Base-by-base conservation (phyloP, 1,139 yeast genomes). In the Suhomyces bribrorum region DNA sequence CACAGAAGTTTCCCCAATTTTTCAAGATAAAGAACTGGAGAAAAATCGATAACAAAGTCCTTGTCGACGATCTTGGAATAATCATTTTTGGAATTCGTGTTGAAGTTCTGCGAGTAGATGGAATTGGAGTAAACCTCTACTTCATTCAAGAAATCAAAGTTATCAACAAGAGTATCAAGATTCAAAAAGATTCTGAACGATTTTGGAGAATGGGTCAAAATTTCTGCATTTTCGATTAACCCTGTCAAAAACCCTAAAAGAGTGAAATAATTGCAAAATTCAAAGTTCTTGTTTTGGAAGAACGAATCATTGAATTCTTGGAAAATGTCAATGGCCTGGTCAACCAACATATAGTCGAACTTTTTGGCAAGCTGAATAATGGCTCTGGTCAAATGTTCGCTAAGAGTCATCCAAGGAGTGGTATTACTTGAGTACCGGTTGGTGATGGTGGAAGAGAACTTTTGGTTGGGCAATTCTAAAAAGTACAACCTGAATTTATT, bases 401-500 rank as follows among this genome's bases (percentile, higher is more conserved):
- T 62, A 34, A 75, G 54, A 5, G 56, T 48, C 11, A 59, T 48
- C 68, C 81, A 72, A 2, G 73, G 73, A 7, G 38, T 38, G 14
- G 69, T 53, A 5, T 59, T 50, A 6, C 64, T 64, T 5, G 66
- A 51, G 16, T 53, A 42, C 27, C 42, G 49, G 13, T 47, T 48
- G 14, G 56, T 44, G 3, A 67, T 58, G 5, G 49, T 46, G 8
- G 46, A 44, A 7, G 64, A 50, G 41, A 66, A 63, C 45, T 56
- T 60, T 53, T 83, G 90, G 24, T 61, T 61, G 1, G 84, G 80
- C 13, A 81, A 66, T 42, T 79, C 86, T 37, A 76, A 51, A 32
- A 88, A 70, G 52, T 86, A 86, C 6, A 71, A 62, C 5, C 77
- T 61, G 32, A 89, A 68, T 41, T 82, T 77, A 9, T 69, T 62